These are phyloP conservation scores for Gossypium thurberi DNA, from an alignment of 345 rosid species.

Conservation along the genomic window DNA sequence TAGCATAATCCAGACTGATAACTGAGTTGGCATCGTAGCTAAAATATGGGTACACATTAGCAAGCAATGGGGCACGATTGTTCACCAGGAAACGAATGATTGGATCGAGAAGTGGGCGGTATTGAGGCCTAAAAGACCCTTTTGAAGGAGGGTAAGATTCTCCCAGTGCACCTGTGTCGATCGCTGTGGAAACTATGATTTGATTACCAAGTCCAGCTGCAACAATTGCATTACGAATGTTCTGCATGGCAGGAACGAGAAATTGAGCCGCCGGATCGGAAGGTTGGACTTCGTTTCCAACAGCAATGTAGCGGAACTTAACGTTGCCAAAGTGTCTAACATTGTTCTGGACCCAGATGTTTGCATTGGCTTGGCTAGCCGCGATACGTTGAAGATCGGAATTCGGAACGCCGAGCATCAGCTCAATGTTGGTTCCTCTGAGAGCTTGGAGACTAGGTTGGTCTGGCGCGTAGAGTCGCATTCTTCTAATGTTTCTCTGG, in stretches of 20 bases:
- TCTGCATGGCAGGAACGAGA: constrained; percentile 28
- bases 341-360: not conserved
- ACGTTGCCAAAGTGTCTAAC: constrained; percentile 26
- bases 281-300: constrained; percentile 52
- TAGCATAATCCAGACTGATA: constrained; percentile 34
- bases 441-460: constrained; percentile 36
- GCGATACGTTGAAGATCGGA: constrained; percentile 10
- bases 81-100: constrained; percentile 29
- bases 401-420: constrained; percentile 46
- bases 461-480: constrained; percentile 31
- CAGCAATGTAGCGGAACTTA: constrained; percentile 45
- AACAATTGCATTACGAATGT: constrained; percentile 19
- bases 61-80: constrained; percentile 36
- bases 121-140: constrained; percentile 23
- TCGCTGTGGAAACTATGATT: constrained; percentile 32
- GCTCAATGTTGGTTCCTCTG: constrained; percentile 40
- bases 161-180: constrained; percentile 10
- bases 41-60: constrained; percentile 45
- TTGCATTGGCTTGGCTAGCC: constrained; percentile 9
- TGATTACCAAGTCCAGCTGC: constrained; percentile 22
- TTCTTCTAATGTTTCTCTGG: constrained; percentile 18
- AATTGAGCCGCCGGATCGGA: constrained; percentile 16
- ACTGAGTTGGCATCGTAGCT: not conserved
- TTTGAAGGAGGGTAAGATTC: constrained; percentile 34
- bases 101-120: constrained; percentile 24